These are phyloP conservation scores for Pseudocercospora musae DNA, from an alignment of 2,329 filamentous ascomycete genomes.

Conservation along the genomic window DNA sequence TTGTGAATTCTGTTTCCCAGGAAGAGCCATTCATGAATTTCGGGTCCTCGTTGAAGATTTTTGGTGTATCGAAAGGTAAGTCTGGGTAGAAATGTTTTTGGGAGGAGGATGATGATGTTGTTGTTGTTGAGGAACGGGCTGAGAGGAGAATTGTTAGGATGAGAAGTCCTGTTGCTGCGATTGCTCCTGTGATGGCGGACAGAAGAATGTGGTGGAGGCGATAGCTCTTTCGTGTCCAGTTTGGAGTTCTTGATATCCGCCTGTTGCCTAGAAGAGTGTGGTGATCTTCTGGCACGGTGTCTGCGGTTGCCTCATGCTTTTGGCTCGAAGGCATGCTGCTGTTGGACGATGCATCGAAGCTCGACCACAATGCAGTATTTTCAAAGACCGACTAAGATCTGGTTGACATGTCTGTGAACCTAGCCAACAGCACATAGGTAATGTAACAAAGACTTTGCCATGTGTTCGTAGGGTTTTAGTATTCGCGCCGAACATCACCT, in stretches of 20 bases:
- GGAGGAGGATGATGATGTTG: neutral
- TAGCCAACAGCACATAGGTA: neutral
- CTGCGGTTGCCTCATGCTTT: neutral
- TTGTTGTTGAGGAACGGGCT: too few species aligned
- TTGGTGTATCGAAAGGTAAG: slow-evolving; percentile 4
- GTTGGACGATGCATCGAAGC: neutral
- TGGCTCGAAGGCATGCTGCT: neutral
- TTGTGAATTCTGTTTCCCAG: neutral
- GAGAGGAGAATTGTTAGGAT: neutral
- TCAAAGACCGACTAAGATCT: neutral
- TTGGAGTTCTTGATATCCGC: neutral
- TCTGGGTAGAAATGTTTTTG: slow-evolving; percentile 1
- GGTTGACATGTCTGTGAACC: neutral
- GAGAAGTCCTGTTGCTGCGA: neutral
- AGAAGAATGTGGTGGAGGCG: neutral
- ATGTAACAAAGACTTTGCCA: neutral
- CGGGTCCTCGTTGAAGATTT: slow-evolving; percentile 4
- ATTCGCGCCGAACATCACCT: neutral
- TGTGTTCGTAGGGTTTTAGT: neutral
- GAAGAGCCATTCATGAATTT: slow-evolving; percentile 2
- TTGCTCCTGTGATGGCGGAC: neutral
- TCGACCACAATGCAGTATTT: neutral
- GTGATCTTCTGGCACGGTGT: neutral
- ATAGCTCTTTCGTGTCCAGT: neutral
- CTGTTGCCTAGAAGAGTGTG: neutral